Evolutionary conservation across 2,329 filamentous ascomycete genomes (phyloP).

Genomic region (Penicillium frequentans): DNA sequence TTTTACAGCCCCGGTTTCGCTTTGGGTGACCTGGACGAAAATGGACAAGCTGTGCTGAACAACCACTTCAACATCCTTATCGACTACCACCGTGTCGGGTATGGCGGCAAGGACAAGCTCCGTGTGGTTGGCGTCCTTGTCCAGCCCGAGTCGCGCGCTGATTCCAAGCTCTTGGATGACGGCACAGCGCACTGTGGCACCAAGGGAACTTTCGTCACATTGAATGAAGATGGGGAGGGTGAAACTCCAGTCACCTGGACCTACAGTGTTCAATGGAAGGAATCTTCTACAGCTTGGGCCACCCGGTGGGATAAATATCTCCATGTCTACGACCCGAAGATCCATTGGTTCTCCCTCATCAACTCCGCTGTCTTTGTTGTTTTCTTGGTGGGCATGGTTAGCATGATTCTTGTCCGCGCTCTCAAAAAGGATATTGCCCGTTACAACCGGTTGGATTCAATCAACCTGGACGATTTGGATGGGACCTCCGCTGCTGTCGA

Average conservation of each 20-base stretch:
- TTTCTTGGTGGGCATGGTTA: slow-evolving; percentile 86
- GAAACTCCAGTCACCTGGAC: slow-evolving; percentile 76
- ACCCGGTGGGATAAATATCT: slow-evolving; percentile 99
- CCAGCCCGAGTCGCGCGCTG: slow-evolving; percentile 70
- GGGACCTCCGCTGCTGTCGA: slow-evolving; percentile 73
- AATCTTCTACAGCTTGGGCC: slow-evolving; percentile 84
- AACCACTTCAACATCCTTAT: slow-evolving; percentile 95
- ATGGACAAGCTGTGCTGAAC: slow-evolving; percentile 66
- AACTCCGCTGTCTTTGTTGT: slow-evolving; percentile 94
- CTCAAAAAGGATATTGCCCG: slow-evolving; percentile 92
- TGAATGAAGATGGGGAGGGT: slow-evolving; percentile 62
- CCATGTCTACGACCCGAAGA: slow-evolving; percentile 95
- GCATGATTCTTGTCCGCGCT: slow-evolving; percentile 85
- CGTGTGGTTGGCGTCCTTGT: slow-evolving; percentile 92
- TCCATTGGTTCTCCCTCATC: slow-evolving; percentile 98
- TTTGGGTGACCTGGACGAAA: slow-evolving; percentile 61
- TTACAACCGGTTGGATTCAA: slow-evolving; percentile 91
- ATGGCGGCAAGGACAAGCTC: slow-evolving; percentile 60
- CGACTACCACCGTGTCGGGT: slow-evolving; percentile 81
- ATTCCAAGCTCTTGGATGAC: slow-evolving; percentile 53
- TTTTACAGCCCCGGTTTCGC: slow-evolving; percentile 94
- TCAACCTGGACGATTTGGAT: slow-evolving; percentile 84
- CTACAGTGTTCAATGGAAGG: slow-evolving; percentile 88
- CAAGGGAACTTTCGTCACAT: slow-evolving; percentile 57
- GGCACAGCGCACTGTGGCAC: slow-evolving; percentile 64